A percentile compares a stretch with the other conserved stretches of the same genome.
Evolutionary conservation across 78 protist species (phyloP).

Genomic region (Dictyostelium brefeldianum): DNA sequence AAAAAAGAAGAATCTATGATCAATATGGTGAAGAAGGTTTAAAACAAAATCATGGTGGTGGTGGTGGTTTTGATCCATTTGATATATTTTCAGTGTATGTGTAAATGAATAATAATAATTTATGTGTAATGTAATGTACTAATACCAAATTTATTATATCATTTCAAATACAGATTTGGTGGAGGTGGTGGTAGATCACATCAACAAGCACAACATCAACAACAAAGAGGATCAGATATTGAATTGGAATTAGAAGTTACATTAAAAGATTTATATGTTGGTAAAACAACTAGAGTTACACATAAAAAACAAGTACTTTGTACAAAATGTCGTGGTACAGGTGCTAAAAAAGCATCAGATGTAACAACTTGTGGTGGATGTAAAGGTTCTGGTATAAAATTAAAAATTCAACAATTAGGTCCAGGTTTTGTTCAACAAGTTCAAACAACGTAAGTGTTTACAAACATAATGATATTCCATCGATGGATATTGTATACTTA

Average conservation of each 20-base stretch:
- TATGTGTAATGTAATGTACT: no score
- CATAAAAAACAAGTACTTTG: constrained; percentile 83
- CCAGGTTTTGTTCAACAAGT: constrained; percentile 91
- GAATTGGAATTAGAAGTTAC: constrained; percentile 78
- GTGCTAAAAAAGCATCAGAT: constrained; percentile 84
- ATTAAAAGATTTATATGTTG: constrained; percentile 89
- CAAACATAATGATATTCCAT: no score
- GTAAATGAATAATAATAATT: no score
- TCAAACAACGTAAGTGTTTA: constrained; percentile 79
- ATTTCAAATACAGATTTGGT: constrained; percentile 43
- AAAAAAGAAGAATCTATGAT: constrained; percentile 93
- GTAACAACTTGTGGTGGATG: constrained; percentile 83
- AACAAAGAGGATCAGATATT: constrained; percentile 85
- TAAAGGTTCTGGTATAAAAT: constrained; percentile 80
- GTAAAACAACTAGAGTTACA: constrained; percentile 73
- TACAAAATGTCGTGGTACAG: constrained; percentile 89
- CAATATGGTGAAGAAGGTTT: constrained; percentile 95
- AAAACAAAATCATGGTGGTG: constrained; percentile 65
- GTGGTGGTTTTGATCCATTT: constrained; percentile 82
- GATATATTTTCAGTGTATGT: constrained; percentile 42
- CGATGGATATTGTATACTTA: no score
- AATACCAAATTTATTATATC: no score
- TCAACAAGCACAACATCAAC: constrained; percentile 33
- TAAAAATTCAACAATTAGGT: constrained; percentile 85
- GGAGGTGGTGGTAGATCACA: constrained; percentile 37